Conservation (phyloP, 1,139 yeast species). For the Debaryomyces sp. region DNA sequence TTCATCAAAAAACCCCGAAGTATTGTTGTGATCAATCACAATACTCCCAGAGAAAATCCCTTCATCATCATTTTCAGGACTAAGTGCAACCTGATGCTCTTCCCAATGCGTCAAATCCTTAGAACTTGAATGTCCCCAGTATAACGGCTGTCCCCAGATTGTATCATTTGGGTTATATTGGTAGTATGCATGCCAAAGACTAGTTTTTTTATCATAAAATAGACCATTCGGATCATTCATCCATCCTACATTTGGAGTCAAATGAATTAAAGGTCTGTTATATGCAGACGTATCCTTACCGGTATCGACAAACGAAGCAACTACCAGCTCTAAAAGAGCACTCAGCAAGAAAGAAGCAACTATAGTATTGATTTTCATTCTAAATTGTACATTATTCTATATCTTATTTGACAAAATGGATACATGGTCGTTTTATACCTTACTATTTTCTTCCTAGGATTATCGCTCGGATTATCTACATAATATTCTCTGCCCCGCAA, state of each 20-base stretch:
- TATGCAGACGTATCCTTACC: not conserved
- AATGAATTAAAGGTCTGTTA: slow-evolving; percentile 7
- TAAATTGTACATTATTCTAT: not conserved
- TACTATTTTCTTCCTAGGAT: not conserved
- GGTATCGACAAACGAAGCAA: not conserved
- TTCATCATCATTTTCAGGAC: slow-evolving; percentile 22
- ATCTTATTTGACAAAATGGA: not conserved
- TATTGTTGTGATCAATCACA: slow-evolving; percentile 35
- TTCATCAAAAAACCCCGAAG: slow-evolving; percentile 33
- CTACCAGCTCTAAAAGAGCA: not conserved
- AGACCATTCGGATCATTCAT: slow-evolving; percentile 16
- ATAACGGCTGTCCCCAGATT: slow-evolving; percentile 26
- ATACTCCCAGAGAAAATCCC: slow-evolving; percentile 37
- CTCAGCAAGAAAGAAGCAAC: not conserved
- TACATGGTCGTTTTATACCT: not conserved
- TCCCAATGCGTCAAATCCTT: slow-evolving; percentile 33
- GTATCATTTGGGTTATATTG: slow-evolving; percentile 33
- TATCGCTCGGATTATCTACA: not conserved
- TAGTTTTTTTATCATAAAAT: slow-evolving; percentile 10
- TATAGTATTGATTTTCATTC: not conserved
- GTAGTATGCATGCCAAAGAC: slow-evolving; percentile 29
- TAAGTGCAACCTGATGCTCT: slow-evolving; percentile 28
- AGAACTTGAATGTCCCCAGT: slow-evolving; percentile 41
- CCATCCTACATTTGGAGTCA: slow-evolving; percentile 11
- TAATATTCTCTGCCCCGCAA: not conserved